A percentile compares a stretch with the other conserved stretches of the same genome.
Conservation (phyloP, 2,329 filamentous ascomycete genomes). For the Graphium sp. region DNA sequence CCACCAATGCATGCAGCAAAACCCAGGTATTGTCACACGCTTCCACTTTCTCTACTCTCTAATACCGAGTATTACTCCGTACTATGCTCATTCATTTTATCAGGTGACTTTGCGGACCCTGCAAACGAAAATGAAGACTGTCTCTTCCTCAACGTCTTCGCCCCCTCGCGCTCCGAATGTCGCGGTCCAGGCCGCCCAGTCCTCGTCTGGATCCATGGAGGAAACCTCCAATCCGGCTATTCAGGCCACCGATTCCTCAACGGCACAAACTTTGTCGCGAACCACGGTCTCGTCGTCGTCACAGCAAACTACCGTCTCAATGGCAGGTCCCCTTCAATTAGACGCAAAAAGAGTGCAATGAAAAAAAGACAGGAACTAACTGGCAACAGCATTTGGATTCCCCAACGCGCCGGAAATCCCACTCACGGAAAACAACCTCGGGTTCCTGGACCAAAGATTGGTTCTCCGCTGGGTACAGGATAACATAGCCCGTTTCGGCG, state of each 20-base stretch:
- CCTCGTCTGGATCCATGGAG: constrained; percentile 28
- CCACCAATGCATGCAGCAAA: too few relatives aligned
- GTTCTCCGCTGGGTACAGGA: constrained; percentile 46
- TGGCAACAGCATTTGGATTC: too few relatives aligned
- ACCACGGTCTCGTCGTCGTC: constrained; percentile 28
- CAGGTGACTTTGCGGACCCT: too few relatives aligned
- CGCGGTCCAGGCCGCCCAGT: constrained; percentile 24
- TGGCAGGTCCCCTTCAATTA: constrained; percentile 2
- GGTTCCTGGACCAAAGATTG: constrained; percentile 41
- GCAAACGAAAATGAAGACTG: constrained; percentile 31
- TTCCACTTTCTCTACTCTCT: too few relatives aligned
- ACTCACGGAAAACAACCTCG: too few relatives aligned
- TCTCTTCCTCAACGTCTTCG: constrained; percentile 25
- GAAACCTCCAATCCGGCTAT: too few relatives aligned
- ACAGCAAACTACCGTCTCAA: constrained; percentile 34
- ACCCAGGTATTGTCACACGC: too few relatives aligned
- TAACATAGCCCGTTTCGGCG: constrained; percentile 49
- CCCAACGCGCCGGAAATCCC: too few relatives aligned
- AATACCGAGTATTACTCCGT: too few relatives aligned
- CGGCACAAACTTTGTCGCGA: constrained; percentile 23
- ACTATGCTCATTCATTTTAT: too few relatives aligned
- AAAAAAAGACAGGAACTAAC: too few relatives aligned
- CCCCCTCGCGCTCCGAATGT: constrained; percentile 19
- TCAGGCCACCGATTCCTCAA: too few relatives aligned
- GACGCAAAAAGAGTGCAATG: constrained; percentile 23